These are phyloP conservation scores for Aspergillus hortae DNA, from an alignment of 2,329 filamentous ascomycete genomes.

Conservation along the genomic window DNA sequence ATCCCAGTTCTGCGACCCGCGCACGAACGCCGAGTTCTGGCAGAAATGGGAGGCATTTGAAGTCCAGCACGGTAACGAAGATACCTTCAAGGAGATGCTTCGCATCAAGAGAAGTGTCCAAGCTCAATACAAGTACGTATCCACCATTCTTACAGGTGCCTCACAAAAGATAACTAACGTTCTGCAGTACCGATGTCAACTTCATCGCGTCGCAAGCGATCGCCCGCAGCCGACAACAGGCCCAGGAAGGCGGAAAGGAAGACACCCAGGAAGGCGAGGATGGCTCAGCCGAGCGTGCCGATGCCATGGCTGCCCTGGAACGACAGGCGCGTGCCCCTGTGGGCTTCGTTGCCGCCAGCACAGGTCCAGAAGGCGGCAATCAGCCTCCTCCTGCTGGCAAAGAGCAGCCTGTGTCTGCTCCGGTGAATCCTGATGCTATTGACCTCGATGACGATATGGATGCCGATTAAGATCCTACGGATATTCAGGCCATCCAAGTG, in stretches of 20 bases:
- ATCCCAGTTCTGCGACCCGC: conserved; percentile 93
- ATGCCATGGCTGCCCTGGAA: conserved; percentile 88
- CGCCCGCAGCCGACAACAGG: conserved; percentile 67
- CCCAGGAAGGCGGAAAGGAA: conserved; percentile 30
- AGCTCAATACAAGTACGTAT: conserved; percentile 81
- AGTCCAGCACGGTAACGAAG: conserved; percentile 96
- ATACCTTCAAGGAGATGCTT: conserved; percentile 99
- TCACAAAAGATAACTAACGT: conserved; percentile 30
- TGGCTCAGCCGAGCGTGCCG: conserved; percentile 51
- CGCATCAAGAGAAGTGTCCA: conserved; percentile 96
- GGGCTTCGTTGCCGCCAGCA: conserved; percentile 87
- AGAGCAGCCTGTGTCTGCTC: conserved; percentile 32
- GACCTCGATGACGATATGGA: conserved; percentile 65
- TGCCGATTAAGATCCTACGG: conserved; percentile 21
- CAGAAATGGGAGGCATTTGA: conserved; percentile 96
- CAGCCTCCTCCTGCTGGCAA: conserved; percentile 37
- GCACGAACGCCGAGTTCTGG: conserved; percentile 90
- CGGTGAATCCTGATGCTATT: conserved; percentile 80
- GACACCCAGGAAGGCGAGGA: conserved; percentile 43
- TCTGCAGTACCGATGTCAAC: conserved; percentile 78
- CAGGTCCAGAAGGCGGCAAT: conserved; percentile 64
- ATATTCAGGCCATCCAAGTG: background rate
- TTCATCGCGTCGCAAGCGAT: conserved; percentile 96
- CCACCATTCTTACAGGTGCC: background rate
- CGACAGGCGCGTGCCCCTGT: conserved; percentile 81